A percentile compares a stretch with the other conserved stretches of the same genome.
phyloP scores from a whole-genome alignment of 345 rosid species.

The Hypericum perforatum region DNA sequence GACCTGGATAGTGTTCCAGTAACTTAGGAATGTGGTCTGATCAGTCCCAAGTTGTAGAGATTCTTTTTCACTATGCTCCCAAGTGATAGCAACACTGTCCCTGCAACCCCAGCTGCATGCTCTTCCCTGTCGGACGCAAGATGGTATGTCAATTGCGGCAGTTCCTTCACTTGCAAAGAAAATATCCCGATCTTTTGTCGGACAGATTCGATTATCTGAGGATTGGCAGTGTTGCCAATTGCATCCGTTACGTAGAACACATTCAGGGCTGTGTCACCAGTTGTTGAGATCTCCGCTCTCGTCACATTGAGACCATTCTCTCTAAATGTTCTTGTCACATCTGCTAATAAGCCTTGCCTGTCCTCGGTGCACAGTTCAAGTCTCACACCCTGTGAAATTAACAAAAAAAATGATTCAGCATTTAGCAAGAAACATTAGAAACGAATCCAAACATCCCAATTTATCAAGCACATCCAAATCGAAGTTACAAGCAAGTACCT shows the following conservation, averaged over 20 bases:
- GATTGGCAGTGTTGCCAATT: slow-evolving; percentile 45
- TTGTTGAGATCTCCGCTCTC: slow-evolving; percentile 79
- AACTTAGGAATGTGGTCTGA: slow-evolving; percentile 57
- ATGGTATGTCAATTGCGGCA: slow-evolving; percentile 35
- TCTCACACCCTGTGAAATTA: slow-evolving; percentile 56
- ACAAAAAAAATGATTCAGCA: too few relatives aligned
- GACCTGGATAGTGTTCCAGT: background rate
- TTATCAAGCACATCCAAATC: too few relatives aligned
- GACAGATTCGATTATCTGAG: slow-evolving; percentile 63
- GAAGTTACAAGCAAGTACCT: slow-evolving; percentile 26
- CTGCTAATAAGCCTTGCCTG: slow-evolving; percentile 66
- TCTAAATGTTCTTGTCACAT: slow-evolving; percentile 79
- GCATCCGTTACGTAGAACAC: slow-evolving; percentile 76
- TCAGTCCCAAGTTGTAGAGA: slow-evolving; percentile 71
- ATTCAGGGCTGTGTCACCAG: slow-evolving; percentile 40
- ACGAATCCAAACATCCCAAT: too few relatives aligned
- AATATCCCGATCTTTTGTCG: slow-evolving; percentile 57
- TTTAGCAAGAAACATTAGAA: too few relatives aligned
- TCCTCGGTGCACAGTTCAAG: slow-evolving; percentile 57
- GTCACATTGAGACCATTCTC: slow-evolving; percentile 89
- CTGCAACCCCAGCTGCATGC: slow-evolving; percentile 49
- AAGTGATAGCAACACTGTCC: slow-evolving; percentile 66
- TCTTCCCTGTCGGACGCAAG: slow-evolving; percentile 45
- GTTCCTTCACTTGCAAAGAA: slow-evolving; percentile 68
- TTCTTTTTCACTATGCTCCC: slow-evolving; percentile 84